Conservation (phyloP, 768 basidiomycete species). For the Boletus eberwhitei region DNA sequence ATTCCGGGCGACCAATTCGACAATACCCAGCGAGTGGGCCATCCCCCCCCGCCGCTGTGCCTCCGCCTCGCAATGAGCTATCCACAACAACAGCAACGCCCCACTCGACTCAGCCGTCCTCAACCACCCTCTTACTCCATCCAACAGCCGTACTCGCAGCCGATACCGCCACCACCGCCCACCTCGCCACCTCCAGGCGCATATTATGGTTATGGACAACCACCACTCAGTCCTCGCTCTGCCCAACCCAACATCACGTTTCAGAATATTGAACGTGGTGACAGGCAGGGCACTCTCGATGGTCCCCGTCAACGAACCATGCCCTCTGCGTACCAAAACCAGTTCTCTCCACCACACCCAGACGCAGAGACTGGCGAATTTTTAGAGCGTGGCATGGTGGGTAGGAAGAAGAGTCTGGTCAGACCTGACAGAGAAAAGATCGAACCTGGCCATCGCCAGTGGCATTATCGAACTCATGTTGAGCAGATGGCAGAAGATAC, state of each 20-base stretch:
- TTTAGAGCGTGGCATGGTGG: constrained; percentile 50
- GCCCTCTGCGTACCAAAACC: constrained; percentile 44
- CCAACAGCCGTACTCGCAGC: constrained; percentile 23
- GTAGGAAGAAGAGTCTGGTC: constrained; percentile 89
- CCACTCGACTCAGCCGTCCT: constrained; percentile 28
- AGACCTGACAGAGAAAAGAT: constrained; percentile 94
- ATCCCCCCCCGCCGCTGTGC: background rate
- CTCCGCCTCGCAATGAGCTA: constrained; percentile 29
- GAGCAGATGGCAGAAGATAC: constrained; percentile 72
- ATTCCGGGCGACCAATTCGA: background rate
- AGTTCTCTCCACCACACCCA: constrained; percentile 39
- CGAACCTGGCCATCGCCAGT: constrained; percentile 89
- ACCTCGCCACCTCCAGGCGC: constrained; percentile 12
- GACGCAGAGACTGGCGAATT: constrained; percentile 33
- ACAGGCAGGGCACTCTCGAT: constrained; percentile 58
- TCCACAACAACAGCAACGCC: constrained; percentile 41
- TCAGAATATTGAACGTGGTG: constrained; percentile 65
- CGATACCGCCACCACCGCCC: constrained; percentile 17
- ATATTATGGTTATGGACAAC: constrained; percentile 22
- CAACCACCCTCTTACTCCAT: constrained; percentile 38
- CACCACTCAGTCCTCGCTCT: constrained; percentile 16
- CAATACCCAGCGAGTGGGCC: constrained; percentile 3
- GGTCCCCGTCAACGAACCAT: constrained; percentile 47
- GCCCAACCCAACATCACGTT: constrained; percentile 58
- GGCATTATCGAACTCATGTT: constrained; percentile 89